Base-by-base conservation (phyloP, 1,284 basidiomycete genomes). In the Crepidotus sp. region DNA sequence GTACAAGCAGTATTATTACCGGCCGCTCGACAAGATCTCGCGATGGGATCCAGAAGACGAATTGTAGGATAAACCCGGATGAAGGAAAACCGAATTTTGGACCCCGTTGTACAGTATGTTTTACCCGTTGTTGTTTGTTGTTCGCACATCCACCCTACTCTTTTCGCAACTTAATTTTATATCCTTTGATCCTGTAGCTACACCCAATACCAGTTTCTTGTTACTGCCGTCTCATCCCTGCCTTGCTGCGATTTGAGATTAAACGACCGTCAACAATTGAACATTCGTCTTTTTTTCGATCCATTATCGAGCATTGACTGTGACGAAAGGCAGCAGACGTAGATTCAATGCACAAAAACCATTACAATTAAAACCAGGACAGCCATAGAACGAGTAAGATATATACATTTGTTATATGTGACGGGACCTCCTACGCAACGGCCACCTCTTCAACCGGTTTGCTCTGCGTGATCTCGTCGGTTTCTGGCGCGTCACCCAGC, bases 1-100 rank as follows among this genome's bases (percentile, higher is more conserved):
- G 63, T 81, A 80, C 50, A 87, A 87, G 60, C 80, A 84, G 59
- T 87, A 87, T 63, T 87, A 86, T 61, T 87, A 77, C 66, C 70
- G 70, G 30, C 83, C 83, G 10, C 57, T 81, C 48, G 74, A 62
- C 24, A 80, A 76, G 60, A 73, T 77, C n/a, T 70, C 73, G 35
- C 63, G 71, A 50, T 80, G 77, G 77, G 77, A 80, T 60, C 61
- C 70, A 3, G 77, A 80, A 53, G 78, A 80, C 45, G 74, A 69
- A 40, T 56, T 71, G 42, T 73, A 55, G 62, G 42, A 25, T 49
- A 47, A 9, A 19, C 21, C 21, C 6, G 29, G 8, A 6, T 22
- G 42, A 45, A n/a, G 13, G 26, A 36, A 38, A n/a, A 24, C 13
- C 17, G 43, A 45, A 46, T 38, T 42, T 30, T 41, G 11, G 13